Conservation (phyloP, 352 stramenopile species). For the Pythium aphanidermatum region DNA sequence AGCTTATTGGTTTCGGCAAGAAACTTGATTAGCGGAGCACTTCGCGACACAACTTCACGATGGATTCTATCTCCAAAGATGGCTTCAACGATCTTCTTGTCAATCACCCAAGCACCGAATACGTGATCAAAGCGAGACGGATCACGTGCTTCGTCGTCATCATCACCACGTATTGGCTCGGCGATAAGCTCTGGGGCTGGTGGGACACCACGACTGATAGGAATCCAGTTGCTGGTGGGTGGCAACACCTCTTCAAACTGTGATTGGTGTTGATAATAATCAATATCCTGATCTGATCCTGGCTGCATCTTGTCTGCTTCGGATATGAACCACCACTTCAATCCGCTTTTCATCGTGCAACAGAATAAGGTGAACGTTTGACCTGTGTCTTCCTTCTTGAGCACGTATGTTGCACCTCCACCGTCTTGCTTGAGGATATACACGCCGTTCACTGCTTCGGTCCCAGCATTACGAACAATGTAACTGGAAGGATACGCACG, state of each 20-base stretch:
- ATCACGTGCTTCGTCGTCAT: constrained; percentile 31
- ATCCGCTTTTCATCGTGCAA: constrained; percentile 96
- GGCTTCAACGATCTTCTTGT: constrained; percentile 75
- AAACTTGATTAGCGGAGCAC: constrained; percentile 77
- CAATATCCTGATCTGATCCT: constrained; percentile 97
- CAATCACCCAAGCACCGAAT: constrained; percentile 60
- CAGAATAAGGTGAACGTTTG: constrained; percentile 94
- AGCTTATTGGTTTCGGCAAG: constrained; percentile 77
- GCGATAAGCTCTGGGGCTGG: constrained; percentile 67
- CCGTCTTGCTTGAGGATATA: constrained; percentile 84
- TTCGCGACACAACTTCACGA: constrained; percentile 81
- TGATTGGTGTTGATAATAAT: constrained; percentile 99
- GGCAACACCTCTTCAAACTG: constrained; percentile 92
- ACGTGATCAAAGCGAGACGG: constrained; percentile 60
- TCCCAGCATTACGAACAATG: constrained; percentile 88
- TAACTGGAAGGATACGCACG: constrained; percentile 85
- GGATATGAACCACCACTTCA: constrained; percentile 99
- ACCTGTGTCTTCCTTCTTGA: constrained; percentile 57
- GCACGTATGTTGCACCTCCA: constrained; percentile 67
- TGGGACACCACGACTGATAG: constrained; percentile 62
- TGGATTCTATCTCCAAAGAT: constrained; percentile 89
- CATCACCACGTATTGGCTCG: constrained; percentile 51
- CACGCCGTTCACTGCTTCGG: constrained; percentile 88
- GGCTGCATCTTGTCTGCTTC: constrained; percentile 96
- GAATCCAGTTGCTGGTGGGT: constrained; percentile 86